phyloP scores from a whole-genome alignment of 2,329 filamentous ascomycete species.

The Xylaria sp. region DNA sequence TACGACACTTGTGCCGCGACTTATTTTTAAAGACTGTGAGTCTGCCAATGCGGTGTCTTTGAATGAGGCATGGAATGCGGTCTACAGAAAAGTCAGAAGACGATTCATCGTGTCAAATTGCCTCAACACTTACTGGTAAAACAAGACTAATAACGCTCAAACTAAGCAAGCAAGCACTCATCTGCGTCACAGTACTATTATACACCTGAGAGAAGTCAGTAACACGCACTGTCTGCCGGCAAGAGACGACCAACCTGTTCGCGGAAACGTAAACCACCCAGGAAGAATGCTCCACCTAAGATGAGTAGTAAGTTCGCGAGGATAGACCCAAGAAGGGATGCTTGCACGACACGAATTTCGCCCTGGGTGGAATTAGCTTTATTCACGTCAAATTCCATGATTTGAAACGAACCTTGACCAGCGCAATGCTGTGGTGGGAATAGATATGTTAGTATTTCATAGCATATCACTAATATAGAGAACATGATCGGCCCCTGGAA shows the following conservation, averaged over 20 bases:
- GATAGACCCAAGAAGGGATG: constrained; percentile 89
- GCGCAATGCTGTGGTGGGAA: constrained; percentile 70
- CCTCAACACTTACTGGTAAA: constrained; percentile 70
- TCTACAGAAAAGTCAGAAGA: constrained; percentile 63
- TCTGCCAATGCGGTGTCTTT: constrained; percentile 71
- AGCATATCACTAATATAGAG: background rate
- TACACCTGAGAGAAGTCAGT: constrained; percentile 70
- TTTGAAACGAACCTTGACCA: constrained; percentile 69
- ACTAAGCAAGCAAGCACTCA: constrained; percentile 93
- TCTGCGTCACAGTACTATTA: constrained; percentile 94
- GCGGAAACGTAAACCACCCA: constrained; percentile 85
- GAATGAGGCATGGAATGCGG: constrained; percentile 93
- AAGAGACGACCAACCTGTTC: constrained; percentile 72
- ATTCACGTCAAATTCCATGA: background rate
- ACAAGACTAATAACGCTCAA: constrained; percentile 90
- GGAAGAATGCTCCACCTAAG: constrained; percentile 89
- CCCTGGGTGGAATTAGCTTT: constrained; percentile 59
- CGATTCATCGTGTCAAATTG: background rate
- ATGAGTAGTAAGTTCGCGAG: constrained; percentile 89
- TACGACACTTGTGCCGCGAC: constrained; percentile 88
- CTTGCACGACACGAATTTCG: constrained; percentile 91
- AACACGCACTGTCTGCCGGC: background rate
- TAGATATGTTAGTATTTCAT: constrained; percentile 44
- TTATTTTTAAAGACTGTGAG: constrained; percentile 80
- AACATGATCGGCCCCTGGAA: background rate